Conservation (phyloP, 1,284 basidiomycete genomes). For the Apiotrichum sp. region DNA sequence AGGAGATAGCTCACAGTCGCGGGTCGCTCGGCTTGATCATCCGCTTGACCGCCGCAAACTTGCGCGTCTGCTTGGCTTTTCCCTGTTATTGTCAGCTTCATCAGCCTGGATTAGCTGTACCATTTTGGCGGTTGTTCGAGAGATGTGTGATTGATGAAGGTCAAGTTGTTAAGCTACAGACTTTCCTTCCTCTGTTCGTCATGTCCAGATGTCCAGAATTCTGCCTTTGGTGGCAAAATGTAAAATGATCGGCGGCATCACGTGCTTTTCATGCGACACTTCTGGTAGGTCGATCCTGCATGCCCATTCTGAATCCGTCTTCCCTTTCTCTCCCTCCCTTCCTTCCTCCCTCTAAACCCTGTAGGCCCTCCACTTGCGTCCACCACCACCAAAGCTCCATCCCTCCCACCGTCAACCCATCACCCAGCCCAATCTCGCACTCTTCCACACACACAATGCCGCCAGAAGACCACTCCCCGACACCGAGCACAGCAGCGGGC, state of each 20-base stretch:
- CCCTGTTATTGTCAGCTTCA: slow-evolving; percentile 53
- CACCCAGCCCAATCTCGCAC: background rate
- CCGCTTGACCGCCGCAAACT: slow-evolving; percentile 92
- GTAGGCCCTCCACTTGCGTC: background rate
- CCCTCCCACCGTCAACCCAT: background rate
- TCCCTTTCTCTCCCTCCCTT: no score
- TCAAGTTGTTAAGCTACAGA: background rate
- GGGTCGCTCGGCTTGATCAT: slow-evolving; percentile 93
- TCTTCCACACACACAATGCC: slow-evolving; percentile 5
- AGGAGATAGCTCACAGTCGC: slow-evolving; percentile 62
- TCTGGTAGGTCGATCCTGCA: no score
- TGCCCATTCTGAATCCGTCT: no score
- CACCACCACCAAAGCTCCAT: slow-evolving; percentile 14
- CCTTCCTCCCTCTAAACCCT: no score
- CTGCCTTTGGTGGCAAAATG: background rate
- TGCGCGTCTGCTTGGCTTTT: slow-evolving; percentile 90
- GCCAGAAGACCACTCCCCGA: slow-evolving; percentile 17
- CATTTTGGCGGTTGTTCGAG: background rate
- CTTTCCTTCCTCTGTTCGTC: no score
- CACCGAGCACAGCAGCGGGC: slow-evolving; percentile 20
- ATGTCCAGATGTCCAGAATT: no score
- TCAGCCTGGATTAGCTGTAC: background rate
- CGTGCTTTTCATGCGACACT: no score
- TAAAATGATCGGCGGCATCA: no score
- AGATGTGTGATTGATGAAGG: background rate